Base-by-base conservation (phyloP, 371 early-diverging fungal species). In the Ordospora pajunii region DNA sequence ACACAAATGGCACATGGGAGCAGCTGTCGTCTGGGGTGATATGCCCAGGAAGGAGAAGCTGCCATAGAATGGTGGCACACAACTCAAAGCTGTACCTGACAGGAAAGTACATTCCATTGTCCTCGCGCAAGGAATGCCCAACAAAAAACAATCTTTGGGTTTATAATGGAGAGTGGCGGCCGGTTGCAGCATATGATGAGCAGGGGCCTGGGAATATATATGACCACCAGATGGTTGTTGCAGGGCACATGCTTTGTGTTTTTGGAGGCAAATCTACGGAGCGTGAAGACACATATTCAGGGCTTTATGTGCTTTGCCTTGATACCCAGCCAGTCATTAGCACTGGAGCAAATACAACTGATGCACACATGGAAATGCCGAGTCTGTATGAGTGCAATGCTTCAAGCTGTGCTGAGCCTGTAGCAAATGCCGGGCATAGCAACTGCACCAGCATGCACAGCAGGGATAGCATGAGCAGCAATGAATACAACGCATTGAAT, bases 201-300 rank as follows among this genome's bases (percentile, higher is more conserved):
- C 88, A 89, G 40, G 95, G 96, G 0, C 95, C 95, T 12, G 88
- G 88, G 48, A 85, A 94, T 10, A 85, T 94, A 17, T 95, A 89
- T 76, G 94, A 95, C 80, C 90, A 93, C 77, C 94, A 95, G 85
- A 92, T 95, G 91, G 89, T 89, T 69, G 84, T 93, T 42, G 32
- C 8, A 1, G 25, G 44, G 17, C 32, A 52, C 4, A 40, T 8
- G 14, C 14, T 68, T 17, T 75, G 25, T 44, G 49, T 75, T 19
- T 54, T 67, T 23, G 75, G 75, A 44, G 75, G 75, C 5, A 67
- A 50, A 23, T 46, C 66, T 8, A 73, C 66, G 1, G 49, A 75
- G 22, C 19, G 22, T 58, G 62, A 67, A 19, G 62, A 75, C n/a
- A 22, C 12, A 27, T 75, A 66, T 62, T 43, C 25, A 40, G 75